These are phyloP conservation scores for Oryza coarctata DNA, from an alignment of 176 grass and related monocot species.

Conservation along the genomic window DNA sequence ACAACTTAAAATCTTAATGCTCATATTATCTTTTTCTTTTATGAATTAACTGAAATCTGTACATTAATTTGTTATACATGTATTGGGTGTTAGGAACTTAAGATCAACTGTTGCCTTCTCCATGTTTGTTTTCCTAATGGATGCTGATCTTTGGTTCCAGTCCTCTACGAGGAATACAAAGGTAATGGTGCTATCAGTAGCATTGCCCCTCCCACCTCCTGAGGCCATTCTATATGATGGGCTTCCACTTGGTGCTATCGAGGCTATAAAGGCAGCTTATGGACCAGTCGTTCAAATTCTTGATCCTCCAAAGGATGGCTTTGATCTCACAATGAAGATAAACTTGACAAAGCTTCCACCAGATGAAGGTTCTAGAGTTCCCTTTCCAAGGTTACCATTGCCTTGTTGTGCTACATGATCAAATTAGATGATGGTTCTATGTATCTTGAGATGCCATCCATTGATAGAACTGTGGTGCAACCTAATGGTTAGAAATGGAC, in stretches of 20 bases:
- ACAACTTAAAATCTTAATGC: conserved; percentile 5
- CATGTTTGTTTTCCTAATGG: conserved; percentile 22
- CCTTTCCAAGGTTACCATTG: conserved; percentile 89
- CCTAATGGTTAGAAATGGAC: conserved; percentile 11
- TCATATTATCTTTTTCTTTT: not conserved
- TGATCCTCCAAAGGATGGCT: conserved; percentile 94
- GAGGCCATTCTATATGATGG: conserved; percentile 79
- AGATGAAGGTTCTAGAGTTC: conserved; percentile 99
- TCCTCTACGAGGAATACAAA: conserved; percentile 90
- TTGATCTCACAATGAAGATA: conserved; percentile 98
- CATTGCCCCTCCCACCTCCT: conserved; percentile 73
- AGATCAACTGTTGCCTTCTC: not conserved
- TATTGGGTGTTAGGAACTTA: not conserved
- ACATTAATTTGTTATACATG: not conserved
- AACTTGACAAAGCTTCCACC: conserved; percentile 84
- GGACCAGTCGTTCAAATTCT: conserved; percentile 85
- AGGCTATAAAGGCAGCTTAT: conserved; percentile 88
- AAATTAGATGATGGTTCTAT: conserved; percentile 28
- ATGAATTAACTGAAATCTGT: not conserved
- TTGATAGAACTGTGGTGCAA: not conserved
- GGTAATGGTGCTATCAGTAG: conserved; percentile 75
- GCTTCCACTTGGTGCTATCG: conserved; percentile 89
- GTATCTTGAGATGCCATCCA: conserved; percentile 21
- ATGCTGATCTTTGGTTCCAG: conserved; percentile 37
- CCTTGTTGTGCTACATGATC: conserved; percentile 54